phyloP scores from a whole-genome alignment of 768 basidiomycete genomes.

The Psilocybe azurescens region DNA sequence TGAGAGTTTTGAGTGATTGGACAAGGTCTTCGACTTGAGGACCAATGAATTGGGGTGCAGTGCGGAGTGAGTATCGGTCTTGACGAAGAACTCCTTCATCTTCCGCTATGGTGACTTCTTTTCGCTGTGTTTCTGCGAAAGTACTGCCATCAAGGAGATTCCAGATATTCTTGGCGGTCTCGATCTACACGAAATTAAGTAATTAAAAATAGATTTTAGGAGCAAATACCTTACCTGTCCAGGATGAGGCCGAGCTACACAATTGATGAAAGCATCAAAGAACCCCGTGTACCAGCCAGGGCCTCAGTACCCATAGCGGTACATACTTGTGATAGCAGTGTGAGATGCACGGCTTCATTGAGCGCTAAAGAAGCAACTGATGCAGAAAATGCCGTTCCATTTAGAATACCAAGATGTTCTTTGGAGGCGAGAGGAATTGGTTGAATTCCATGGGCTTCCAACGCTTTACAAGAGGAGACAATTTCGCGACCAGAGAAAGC shows the following conservation, averaged over 20 bases:
- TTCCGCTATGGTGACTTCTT: slow-evolving; percentile 73
- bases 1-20: slow-evolving; percentile 64
- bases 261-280: slow-evolving; percentile 81
- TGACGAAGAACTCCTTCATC: slow-evolving; percentile 80
- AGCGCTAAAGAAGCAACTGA: slow-evolving; percentile 78
- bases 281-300: slow-evolving; percentile 71
- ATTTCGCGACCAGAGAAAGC: slow-evolving; percentile 55
- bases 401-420: slow-evolving; percentile 81
- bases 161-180: slow-evolving; percentile 73
- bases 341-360: slow-evolving; percentile 71
- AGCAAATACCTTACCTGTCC: slow-evolving; percentile 57
- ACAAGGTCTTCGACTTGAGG: slow-evolving; percentile 86
- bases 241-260: slow-evolving; percentile 78
- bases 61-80: slow-evolving; percentile 79
- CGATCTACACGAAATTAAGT: slow-evolving; percentile 47
- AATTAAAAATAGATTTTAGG: neutral
- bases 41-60: slow-evolving; percentile 84
- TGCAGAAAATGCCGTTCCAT: slow-evolving; percentile 87
- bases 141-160: slow-evolving; percentile 70
- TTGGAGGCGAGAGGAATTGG: slow-evolving; percentile 75
- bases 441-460: slow-evolving; percentile 61
- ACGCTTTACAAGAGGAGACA: slow-evolving; percentile 59
- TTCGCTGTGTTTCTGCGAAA: slow-evolving; percentile 70
- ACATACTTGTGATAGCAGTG: slow-evolving; percentile 69
- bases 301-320: slow-evolving; percentile 90